A percentile compares a stretch with the other conserved stretches of the same genome.
Conservation (phyloP, 345 rosid species). For the Hibiscus mutabilis region DNA sequence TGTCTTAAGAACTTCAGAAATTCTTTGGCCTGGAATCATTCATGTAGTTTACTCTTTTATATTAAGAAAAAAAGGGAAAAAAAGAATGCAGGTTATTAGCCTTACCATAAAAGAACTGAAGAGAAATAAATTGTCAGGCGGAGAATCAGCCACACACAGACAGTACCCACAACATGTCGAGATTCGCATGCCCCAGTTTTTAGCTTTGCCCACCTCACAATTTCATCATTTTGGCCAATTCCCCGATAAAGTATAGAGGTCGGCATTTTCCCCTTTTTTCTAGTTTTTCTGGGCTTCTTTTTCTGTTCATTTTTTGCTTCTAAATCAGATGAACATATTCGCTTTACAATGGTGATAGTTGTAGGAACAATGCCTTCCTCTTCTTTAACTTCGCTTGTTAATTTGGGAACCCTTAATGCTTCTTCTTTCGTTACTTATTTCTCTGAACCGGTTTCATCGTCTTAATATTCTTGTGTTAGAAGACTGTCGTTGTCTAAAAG, state of each 20-base stretch:
- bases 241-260: slow-evolving; percentile 1
- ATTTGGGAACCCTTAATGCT: slow-evolving; percentile 44
- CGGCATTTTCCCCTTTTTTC: background rate
- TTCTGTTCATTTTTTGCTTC: slow-evolving; percentile 1
- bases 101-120: slow-evolving; percentile 40
- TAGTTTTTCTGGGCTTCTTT: slow-evolving; percentile 17
- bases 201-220: slow-evolving; percentile 10
- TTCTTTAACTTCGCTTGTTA: slow-evolving; percentile 59
- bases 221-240: background rate
- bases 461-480: slow-evolving; percentile 31
- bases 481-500: slow-evolving; percentile 7
- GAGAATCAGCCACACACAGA: slow-evolving; percentile 58
- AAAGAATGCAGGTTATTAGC: slow-evolving; percentile 4
- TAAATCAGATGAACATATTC: background rate
- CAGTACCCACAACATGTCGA: slow-evolving; percentile 22
- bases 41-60: background rate
- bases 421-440: slow-evolving; percentile 31
- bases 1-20: no score
- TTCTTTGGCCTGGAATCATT: no score
- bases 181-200: slow-evolving; percentile 1
- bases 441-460: slow-evolving; percentile 43
- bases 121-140: slow-evolving; percentile 33
- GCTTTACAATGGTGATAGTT: slow-evolving; percentile 42
- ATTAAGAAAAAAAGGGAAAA: background rate
- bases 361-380: slow-evolving; percentile 83